phyloP scores from a whole-genome alignment of 1,284 basidiomycete genomes.

The Leccinum fallax region DNA sequence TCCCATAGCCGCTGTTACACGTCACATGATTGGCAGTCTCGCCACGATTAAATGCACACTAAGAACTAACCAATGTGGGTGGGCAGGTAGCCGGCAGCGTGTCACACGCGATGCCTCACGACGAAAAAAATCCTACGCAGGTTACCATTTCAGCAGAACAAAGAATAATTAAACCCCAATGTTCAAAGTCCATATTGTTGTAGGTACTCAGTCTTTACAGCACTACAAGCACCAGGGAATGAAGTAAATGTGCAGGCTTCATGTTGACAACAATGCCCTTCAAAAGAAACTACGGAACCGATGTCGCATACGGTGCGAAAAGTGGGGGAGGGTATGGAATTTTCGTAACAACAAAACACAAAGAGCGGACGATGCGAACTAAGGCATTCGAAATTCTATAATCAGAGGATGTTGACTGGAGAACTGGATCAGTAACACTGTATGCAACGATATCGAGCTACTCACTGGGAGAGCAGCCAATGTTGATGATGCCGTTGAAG shows the following conservation, averaged over 20 bases:
- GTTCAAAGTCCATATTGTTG: background rate
- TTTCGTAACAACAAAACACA: slow-evolving; percentile 11
- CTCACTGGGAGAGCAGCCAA: slow-evolving; percentile 49
- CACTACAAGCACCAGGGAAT: background rate
- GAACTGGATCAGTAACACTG: background rate
- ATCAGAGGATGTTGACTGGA: slow-evolving; percentile 39
- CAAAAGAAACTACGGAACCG: background rate
- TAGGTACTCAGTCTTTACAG: background rate
- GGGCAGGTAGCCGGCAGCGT: background rate
- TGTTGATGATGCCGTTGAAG: slow-evolving; percentile 44
- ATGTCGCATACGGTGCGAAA: background rate
- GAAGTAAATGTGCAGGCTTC: background rate
- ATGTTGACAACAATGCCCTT: background rate
- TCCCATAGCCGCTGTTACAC: background rate
- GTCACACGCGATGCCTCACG: background rate
- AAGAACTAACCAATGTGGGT: background rate
- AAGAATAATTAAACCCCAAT: background rate
- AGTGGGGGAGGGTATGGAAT: slow-evolving; percentile 17
- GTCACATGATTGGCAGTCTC: background rate
- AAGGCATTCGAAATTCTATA: slow-evolving; percentile 17
- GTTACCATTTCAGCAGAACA: too few relatives aligned
- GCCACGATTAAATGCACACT: background rate
- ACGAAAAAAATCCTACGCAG: background rate
- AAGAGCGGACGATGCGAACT: slow-evolving; percentile 21
- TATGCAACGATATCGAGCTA: background rate